These are phyloP conservation scores for Mentha longifolia DNA, from an alignment of 257 asterid genomes.

Conservation along the genomic window DNA sequence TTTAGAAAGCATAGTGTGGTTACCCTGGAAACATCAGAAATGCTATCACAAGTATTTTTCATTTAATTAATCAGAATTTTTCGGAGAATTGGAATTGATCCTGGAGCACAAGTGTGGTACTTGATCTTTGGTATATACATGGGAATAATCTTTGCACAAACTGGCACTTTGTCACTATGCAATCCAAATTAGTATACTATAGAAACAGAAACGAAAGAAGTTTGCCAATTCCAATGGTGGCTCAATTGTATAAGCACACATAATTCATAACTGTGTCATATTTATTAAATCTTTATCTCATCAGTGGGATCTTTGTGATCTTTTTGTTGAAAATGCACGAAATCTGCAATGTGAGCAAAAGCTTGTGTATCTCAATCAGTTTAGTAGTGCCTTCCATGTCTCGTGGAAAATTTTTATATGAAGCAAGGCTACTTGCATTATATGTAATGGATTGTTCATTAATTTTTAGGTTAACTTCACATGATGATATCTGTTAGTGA, in stretches of 20 bases:
- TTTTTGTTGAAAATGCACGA: neutral
- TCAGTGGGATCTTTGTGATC: neutral
- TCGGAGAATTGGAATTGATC: neutral
- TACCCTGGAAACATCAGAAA: neutral
- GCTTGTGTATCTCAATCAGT: neutral
- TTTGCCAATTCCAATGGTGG: neutral
- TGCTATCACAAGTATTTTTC: neutral
- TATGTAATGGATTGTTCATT: neutral
- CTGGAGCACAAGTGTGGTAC: neutral
- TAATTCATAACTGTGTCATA: neutral
- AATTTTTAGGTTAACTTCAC: neutral
- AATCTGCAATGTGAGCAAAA: neutral
- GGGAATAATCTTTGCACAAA: neutral
- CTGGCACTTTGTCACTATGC: neutral
- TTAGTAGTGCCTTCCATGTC: neutral
- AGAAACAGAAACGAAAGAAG: neutral
- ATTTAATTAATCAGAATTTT: slow-evolving; percentile 3
- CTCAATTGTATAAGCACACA: neutral
- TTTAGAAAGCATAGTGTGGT: neutral
- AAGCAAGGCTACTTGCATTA: neutral
- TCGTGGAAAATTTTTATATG: neutral
- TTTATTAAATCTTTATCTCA: neutral
- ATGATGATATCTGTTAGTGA: slow-evolving; percentile 7
- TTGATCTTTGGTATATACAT: slow-evolving; percentile 1
- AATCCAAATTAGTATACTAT: neutral